Percentiles rank a stretch among this genome's conserved stretches.
Conservation (phyloP, 306 rosid genomes). For the Cicer judaicum region DNA sequence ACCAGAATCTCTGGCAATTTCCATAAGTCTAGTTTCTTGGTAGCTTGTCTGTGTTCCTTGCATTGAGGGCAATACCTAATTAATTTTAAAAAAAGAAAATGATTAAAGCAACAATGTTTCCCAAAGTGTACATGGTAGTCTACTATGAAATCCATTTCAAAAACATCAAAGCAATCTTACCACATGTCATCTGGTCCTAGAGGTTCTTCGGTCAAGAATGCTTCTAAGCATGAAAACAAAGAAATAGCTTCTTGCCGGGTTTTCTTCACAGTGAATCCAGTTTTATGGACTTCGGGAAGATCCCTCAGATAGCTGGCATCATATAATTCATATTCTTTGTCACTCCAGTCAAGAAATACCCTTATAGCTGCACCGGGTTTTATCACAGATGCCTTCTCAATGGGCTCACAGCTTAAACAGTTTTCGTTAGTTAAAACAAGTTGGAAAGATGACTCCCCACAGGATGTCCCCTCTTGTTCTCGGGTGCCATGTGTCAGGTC, state of each 20-base stretch:
- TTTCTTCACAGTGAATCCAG: constrained; percentile 79
- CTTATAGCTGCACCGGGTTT: constrained; percentile 57
- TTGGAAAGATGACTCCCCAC: constrained; percentile 66
- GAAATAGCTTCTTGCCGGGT: constrained; percentile 93
- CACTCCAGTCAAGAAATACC: constrained; percentile 86
- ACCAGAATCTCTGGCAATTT: constrained; percentile 94
- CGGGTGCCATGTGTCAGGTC: constrained; percentile 45
- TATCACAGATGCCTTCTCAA: constrained; percentile 62
- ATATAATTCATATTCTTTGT: constrained; percentile 67
- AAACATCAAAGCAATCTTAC: constrained; percentile 54
- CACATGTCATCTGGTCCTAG: constrained; percentile 99
- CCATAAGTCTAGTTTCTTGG: constrained; percentile 98
- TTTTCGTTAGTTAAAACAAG: constrained; percentile 62
- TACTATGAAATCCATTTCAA: constrained; percentile 39
- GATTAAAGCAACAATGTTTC: constrained; percentile 23
- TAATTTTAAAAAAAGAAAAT: constrained; percentile 10
- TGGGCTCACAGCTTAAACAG: constrained; percentile 61
- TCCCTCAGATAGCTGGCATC: constrained; percentile 83
- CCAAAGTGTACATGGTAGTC: constrained; percentile 33
- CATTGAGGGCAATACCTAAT: constrained; percentile 94
- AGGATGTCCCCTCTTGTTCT: constrained; percentile 60
- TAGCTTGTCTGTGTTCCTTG: constrained; percentile 98
- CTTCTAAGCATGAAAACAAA: constrained; percentile 96
- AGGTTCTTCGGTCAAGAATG: constrained; percentile 97
- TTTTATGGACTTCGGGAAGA: constrained; percentile 89